A percentile compares a stretch with the other conserved stretches of the same genome.
Conservation (phyloP, 2,329 filamentous ascomycete genomes). For the Aspergillus sp. region DNA sequence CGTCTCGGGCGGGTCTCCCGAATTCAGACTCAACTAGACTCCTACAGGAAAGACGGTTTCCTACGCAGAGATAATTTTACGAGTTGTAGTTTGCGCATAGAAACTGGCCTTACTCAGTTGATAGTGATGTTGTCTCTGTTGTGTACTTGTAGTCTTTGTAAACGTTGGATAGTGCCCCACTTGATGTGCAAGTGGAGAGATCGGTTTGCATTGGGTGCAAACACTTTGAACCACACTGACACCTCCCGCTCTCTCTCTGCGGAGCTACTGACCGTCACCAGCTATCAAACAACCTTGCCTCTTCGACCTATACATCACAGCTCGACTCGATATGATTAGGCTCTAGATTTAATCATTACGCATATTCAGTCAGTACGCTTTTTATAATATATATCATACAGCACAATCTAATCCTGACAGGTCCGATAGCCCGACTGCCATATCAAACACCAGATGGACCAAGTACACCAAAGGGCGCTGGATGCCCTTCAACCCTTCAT, state of each 20-base stretch:
- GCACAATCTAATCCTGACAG: not conserved
- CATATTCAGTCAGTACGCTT: not conserved
- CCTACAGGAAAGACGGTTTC: too few relatives aligned
- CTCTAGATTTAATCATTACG: not conserved
- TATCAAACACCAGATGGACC: constrained; percentile 39
- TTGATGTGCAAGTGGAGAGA: not conserved
- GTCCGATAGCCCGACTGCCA: not conserved
- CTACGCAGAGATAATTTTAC: too few relatives aligned
- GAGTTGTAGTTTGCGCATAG: too few relatives aligned
- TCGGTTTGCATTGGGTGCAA: constrained; percentile 24
- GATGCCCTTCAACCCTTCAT: constrained; percentile 78
- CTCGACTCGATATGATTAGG: not conserved
- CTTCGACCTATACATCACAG: not conserved
- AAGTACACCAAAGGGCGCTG: constrained; percentile 52
- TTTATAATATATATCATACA: not conserved
- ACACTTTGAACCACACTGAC: constrained; percentile 10
- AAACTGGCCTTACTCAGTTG: too few relatives aligned
- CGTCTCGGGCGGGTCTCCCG: too few relatives aligned
- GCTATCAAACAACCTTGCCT: not conserved
- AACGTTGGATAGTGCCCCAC: not conserved
- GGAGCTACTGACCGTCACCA: constrained; percentile 1
- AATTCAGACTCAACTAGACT: too few relatives aligned
- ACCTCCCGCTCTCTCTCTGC: not conserved
- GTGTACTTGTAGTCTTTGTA: too few relatives aligned
- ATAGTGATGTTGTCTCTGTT: too few relatives aligned